phyloP scores from a whole-genome alignment of 257 asterid species.

The Solanum habrochaites region DNA sequence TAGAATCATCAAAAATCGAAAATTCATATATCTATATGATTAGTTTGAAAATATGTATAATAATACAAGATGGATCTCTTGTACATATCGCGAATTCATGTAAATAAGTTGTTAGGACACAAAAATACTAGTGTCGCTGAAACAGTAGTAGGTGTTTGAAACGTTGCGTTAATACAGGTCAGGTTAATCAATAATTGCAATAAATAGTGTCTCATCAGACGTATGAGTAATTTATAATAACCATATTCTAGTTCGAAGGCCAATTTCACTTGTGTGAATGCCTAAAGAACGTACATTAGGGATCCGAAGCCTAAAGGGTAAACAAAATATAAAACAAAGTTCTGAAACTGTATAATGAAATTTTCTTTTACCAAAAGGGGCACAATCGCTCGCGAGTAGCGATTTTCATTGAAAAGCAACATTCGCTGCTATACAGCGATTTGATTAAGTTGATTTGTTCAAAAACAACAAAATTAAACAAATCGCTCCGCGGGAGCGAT shows the following conservation, averaged over 20 bases:
- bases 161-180: neutral
- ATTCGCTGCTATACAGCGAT: too few species aligned
- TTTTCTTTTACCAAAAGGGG: too few species aligned
- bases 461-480: too few species aligned
- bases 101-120: neutral
- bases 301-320: too few species aligned
- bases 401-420: too few species aligned
- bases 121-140: neutral
- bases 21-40: neutral
- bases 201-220: neutral
- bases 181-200: neutral
- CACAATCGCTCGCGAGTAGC: too few species aligned
- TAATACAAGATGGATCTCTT: neutral
- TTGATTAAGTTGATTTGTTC: too few species aligned
- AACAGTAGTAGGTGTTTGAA: neutral
- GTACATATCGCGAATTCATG: neutral
- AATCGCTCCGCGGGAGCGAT: too few species aligned
- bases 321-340: too few species aligned
- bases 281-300: neutral
- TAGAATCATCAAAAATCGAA: neutral
- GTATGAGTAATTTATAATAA: neutral
- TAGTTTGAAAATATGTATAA: neutral
- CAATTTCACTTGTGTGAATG: neutral
- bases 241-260: neutral
- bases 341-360: too few species aligned